Conservation (phyloP, 2,329 filamentous ascomycete genomes). For the Alternaria tenuissima region DNA sequence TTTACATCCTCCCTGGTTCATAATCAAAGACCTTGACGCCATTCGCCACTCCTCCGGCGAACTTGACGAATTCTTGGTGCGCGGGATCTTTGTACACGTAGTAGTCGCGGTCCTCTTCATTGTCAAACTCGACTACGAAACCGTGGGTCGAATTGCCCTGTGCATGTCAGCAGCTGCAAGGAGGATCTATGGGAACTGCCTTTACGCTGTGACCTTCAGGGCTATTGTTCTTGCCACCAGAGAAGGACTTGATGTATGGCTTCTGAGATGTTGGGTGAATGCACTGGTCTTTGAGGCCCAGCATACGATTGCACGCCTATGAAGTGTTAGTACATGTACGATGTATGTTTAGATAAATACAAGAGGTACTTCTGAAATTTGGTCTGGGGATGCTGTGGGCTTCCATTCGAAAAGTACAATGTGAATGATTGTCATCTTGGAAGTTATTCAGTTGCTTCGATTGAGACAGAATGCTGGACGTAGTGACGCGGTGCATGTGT, state of each 20-base stretch:
- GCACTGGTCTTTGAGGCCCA: slow-evolving; percentile 66
- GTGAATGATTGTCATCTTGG: slow-evolving; percentile 69
- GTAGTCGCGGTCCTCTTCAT: slow-evolving; percentile 70
- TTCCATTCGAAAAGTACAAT: slow-evolving; percentile 75
- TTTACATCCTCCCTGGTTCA: slow-evolving; percentile 59
- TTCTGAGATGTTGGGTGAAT: slow-evolving; percentile 65
- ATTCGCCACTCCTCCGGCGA: slow-evolving; percentile 58
- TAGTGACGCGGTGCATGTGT: background rate
- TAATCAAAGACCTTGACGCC: slow-evolving; percentile 70
- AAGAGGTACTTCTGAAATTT: slow-evolving; percentile 62
- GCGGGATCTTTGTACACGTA: slow-evolving; percentile 71
- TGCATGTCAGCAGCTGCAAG: background rate
- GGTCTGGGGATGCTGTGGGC: slow-evolving; percentile 56
- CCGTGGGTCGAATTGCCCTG: slow-evolving; percentile 71
- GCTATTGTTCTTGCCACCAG: slow-evolving; percentile 69
- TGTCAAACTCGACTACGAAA: slow-evolving; percentile 74
- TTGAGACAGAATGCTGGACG: background rate
- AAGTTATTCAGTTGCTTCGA: background rate
- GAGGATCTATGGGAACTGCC: background rate
- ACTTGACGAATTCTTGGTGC: slow-evolving; percentile 68
- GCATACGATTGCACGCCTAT: slow-evolving; percentile 65
- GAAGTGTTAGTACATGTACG: slow-evolving; percentile 7
- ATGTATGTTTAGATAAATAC: background rate
- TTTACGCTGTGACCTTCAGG: slow-evolving; percentile 62
- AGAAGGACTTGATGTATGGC: slow-evolving; percentile 67